A percentile compares a stretch with the other conserved stretches of the same genome.
phyloP scores from a whole-genome alignment of 2,329 filamentous ascomycete species.

The Stemphylium vesicarium region DNA sequence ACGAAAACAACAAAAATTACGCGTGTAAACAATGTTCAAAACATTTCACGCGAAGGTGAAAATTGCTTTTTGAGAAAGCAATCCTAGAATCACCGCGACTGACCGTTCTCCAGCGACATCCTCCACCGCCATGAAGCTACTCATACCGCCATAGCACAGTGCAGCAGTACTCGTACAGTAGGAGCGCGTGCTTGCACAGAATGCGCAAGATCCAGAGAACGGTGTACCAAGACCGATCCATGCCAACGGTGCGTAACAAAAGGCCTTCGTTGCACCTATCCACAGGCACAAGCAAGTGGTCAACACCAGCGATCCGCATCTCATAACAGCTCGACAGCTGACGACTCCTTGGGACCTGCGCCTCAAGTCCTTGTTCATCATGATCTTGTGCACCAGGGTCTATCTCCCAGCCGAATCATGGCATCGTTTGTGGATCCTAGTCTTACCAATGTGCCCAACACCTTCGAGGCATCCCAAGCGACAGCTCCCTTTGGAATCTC shows the following conservation, averaged over 20 bases:
- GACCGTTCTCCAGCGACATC: constrained; percentile 6
- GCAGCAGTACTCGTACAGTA: neutral
- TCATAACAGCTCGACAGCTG: neutral
- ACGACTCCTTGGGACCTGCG: neutral
- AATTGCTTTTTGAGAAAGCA: neutral
- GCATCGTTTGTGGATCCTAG: neutral
- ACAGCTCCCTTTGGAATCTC: neutral
- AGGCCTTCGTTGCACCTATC: constrained; percentile 14
- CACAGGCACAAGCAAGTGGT: neutral
- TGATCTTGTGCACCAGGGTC: neutral
- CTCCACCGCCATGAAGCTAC: constrained; percentile 14
- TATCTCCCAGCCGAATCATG: neutral
- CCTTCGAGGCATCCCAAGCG: neutral
- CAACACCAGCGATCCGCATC: neutral
- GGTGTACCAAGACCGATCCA: constrained; percentile 10
- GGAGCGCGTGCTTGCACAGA: constrained; percentile 12
- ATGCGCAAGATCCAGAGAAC: constrained; percentile 13
- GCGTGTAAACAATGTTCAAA: constrained; percentile 12
- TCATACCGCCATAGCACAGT: constrained; percentile 1
- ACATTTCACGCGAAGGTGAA: constrained; percentile 12
- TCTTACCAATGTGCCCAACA: neutral
- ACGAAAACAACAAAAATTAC: constrained; percentile 5
- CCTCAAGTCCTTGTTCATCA: neutral
- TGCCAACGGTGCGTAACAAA: constrained; percentile 12
- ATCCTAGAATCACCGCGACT: neutral